A percentile compares a stretch with the other conserved stretches of the same genome.
Evolutionary conservation across 2,329 filamentous ascomycete species (phyloP).

Genomic region (Beauveria sp.): DNA sequence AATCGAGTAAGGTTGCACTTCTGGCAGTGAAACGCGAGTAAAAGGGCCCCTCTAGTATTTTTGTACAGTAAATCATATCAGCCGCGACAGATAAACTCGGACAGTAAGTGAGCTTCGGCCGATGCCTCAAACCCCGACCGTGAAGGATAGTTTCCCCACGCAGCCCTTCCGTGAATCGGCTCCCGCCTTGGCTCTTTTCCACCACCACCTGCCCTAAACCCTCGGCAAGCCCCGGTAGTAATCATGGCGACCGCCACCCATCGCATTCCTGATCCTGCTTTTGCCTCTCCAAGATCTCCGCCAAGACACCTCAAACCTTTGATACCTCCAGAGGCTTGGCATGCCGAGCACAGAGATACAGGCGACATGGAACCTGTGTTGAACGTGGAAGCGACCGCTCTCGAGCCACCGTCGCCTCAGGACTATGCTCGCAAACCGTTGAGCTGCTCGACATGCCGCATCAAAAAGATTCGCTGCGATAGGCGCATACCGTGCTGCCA

Average conservation of each 20-base stretch:
- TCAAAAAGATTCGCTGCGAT: constrained; percentile 9
- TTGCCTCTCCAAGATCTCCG: neutral
- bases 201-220: neutral
- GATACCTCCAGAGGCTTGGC: too few species aligned
- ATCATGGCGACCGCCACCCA: neutral
- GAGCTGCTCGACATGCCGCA: constrained; percentile 7
- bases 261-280: neutral
- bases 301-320: neutral
- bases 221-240: neutral
- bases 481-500: constrained; percentile 5
- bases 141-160: neutral
- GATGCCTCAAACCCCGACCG: neutral
- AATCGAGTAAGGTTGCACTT: too few species aligned
- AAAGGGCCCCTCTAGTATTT: neutral
- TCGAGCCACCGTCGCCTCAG: neutral
- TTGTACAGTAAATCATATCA: neutral
- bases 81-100: neutral
- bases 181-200: constrained; percentile 1
- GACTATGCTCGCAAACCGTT: constrained; percentile 1
- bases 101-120: neutral
- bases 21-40: too few species aligned
- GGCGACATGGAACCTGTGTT: neutral
- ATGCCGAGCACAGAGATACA: neutral
- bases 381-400: neutral
- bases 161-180: neutral